A percentile compares a stretch with the other conserved stretches of the same genome.
phyloP scores from a whole-genome alignment of 495 filamentous ascomycete genomes.

The Coniosporium apollinis region DNA sequence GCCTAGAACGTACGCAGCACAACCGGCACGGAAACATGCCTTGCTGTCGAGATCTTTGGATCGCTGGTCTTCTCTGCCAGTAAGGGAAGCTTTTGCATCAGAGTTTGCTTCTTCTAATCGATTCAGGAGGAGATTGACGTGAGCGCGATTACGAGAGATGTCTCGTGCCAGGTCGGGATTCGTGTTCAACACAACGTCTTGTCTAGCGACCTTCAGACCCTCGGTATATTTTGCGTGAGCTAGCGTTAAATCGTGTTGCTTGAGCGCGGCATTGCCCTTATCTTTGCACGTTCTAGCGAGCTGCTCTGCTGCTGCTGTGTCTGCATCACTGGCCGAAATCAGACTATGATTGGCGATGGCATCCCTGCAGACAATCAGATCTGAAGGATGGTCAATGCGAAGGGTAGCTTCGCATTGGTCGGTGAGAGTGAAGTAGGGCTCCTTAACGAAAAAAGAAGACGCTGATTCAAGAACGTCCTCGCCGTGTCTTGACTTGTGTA shows the following conservation, averaged over 20 bases:
- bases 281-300: constrained; percentile 20
- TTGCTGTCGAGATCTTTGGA: constrained; percentile 16
- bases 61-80: too few relatives aligned
- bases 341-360: too few relatives aligned
- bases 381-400: constrained; percentile 13
- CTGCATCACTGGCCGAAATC: constrained; percentile 6
- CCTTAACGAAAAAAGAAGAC: constrained; percentile 9
- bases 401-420: constrained; percentile 5
- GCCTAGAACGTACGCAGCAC: constrained; percentile 13
- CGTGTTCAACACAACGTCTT: too few relatives aligned
- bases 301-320: constrained; percentile 6
- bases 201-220: constrained; percentile 11
- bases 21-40: constrained; percentile 13
- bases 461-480: constrained; percentile 7
- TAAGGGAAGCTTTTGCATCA: constrained; percentile 20
- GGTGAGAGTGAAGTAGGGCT: constrained; percentile 11
- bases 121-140: constrained; percentile 16
- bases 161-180: too few relatives aligned
- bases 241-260: constrained; percentile 13
- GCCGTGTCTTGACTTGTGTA: too few relatives aligned
- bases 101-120: constrained; percentile 20
- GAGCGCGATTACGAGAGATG: constrained; percentile 12
- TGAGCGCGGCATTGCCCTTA: constrained; percentile 21
- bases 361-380: constrained; percentile 8
- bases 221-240: constrained; percentile 20